A percentile compares a stretch with the other conserved stretches of the same genome.
phyloP scores from a whole-genome alignment of 2,329 filamentous ascomycete genomes.

The Ophioceras dolichostomum region DNA sequence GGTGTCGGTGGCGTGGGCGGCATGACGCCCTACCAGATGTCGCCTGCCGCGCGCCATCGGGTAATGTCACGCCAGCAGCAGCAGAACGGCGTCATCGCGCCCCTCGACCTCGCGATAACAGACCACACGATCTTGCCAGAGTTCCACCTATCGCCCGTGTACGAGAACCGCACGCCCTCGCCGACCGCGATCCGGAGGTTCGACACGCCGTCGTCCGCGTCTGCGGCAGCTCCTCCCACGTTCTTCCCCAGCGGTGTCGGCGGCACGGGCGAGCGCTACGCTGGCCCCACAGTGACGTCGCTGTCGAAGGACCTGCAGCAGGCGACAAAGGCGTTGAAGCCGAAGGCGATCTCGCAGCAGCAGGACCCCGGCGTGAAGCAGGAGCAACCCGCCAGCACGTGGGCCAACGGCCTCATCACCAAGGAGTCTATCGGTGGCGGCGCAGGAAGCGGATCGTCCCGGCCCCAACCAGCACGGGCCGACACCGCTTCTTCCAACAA shows the following conservation, averaged over 20 bases:
- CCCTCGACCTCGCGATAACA: slow-evolving; percentile 41
- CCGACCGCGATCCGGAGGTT: slow-evolving; percentile 47
- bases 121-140: slow-evolving; percentile 30
- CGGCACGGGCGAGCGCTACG: not conserved
- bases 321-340: not conserved
- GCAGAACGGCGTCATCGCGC: slow-evolving; percentile 36
- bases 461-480: not conserved
- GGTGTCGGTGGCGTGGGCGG: not conserved
- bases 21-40: not conserved
- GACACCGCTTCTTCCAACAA: not conserved
- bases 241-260: slow-evolving; percentile 1
- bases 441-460: too few relatives aligned
- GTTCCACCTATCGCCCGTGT: slow-evolving; percentile 57
- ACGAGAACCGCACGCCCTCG: slow-evolving; percentile 60
- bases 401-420: slow-evolving; percentile 14
- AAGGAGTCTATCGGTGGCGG: too few relatives aligned
- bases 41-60: slow-evolving; percentile 4
- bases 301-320: not conserved
- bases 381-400: slow-evolving; percentile 36
- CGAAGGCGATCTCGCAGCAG: slow-evolving; percentile 8
- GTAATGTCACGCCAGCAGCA: slow-evolving; percentile 26
- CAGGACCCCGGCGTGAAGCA: slow-evolving; percentile 25
- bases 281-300: not conserved
- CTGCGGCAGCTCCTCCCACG: too few relatives aligned
- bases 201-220: slow-evolving; percentile 13